phyloP scores from a whole-genome alignment of 305 asterid genomes.

The Nicotiana rustica region DNA sequence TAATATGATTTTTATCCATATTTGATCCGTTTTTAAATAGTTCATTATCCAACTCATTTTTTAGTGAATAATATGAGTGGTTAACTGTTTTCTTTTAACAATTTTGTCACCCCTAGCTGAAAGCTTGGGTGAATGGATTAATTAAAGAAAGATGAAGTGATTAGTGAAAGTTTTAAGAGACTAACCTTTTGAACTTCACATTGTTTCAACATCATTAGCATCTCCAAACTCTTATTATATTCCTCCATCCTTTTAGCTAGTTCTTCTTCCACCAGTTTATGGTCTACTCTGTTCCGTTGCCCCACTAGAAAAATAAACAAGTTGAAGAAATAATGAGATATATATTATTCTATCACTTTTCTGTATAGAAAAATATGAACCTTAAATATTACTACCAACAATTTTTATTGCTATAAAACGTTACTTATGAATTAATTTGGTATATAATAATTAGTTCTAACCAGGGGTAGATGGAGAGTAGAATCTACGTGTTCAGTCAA shows the following conservation, averaged over 20 bases:
- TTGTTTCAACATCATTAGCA: constrained; percentile 46
- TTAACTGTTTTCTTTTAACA: no score
- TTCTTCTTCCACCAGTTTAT: constrained; percentile 48
- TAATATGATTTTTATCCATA: no score
- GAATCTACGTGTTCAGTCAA: no score
- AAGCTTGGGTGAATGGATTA: no score
- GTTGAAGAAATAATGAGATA: background rate
- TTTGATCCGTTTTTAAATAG: no score
- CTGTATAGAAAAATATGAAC: background rate
- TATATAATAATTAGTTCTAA: background rate
- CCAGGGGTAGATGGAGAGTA: no score
- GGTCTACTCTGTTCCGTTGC: constrained; percentile 46
- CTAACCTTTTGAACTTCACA: constrained; percentile 48
- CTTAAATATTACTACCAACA: no score
- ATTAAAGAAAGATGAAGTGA: no score
- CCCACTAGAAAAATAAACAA: constrained; percentile 47
- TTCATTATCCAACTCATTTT: no score
- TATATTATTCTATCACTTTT: background rate
- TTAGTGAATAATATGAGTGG: no score
- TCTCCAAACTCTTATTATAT: constrained; percentile 43
- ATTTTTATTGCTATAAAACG: background rate
- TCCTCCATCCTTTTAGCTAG: constrained; percentile 51
- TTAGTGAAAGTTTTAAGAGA: background rate
- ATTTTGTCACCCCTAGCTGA: no score
- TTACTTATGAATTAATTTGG: background rate